Evolutionary conservation across 805 yeast species (phyloP).

Genomic region (Cyberlindnera xylosilytica): DNA sequence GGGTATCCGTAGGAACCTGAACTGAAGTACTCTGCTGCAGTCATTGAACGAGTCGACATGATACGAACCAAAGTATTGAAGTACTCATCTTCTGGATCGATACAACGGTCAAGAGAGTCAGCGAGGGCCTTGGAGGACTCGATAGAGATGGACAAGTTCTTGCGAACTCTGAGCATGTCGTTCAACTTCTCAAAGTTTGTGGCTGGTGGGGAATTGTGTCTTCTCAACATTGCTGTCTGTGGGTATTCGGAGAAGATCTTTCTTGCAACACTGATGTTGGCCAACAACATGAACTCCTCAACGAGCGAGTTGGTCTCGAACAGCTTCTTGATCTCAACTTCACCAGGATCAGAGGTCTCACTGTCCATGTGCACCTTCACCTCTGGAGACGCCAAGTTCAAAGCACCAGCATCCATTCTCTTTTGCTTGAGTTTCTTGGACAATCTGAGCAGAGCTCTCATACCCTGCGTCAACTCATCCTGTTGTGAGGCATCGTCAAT

Average conservation of each 20-base stretch:
- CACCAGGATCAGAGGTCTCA: slow-evolving; percentile 95
- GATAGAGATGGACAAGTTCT: slow-evolving; percentile 68
- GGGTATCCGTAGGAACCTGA: slow-evolving; percentile 87
- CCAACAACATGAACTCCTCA: slow-evolving; percentile 97
- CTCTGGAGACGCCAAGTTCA: slow-evolving; percentile 95
- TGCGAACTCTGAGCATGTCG: slow-evolving; percentile 82
- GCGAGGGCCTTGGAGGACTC: slow-evolving; percentile 91
- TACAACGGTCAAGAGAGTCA: slow-evolving; percentile 86
- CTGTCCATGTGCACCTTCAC: slow-evolving; percentile 96
- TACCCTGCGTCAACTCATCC: slow-evolving; percentile 86
- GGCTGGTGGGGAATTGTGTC: slow-evolving; percentile 97
- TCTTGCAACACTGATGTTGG: slow-evolving; percentile 92
- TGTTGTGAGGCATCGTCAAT: slow-evolving; percentile 74
- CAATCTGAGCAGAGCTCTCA: slow-evolving; percentile 75
- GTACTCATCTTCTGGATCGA: slow-evolving; percentile 78
- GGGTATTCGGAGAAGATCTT: slow-evolving; percentile 92
- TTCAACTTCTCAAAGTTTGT: slow-evolving; percentile 87
- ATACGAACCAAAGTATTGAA: slow-evolving; percentile 92
- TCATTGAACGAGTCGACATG: slow-evolving; percentile 98
- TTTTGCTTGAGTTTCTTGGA: slow-evolving; percentile 83
- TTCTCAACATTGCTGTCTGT: slow-evolving; percentile 96
- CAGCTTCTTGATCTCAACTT: slow-evolving; percentile 85
- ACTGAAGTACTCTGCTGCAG: slow-evolving; percentile 97
- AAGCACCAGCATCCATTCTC: slow-evolving; percentile 92
- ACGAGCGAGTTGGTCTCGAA: slow-evolving; percentile 93